A percentile compares a stretch with the other conserved stretches of the same genome.
phyloP scores from a whole-genome alignment of 2,329 filamentous ascomycete genomes.

The Arachnomyces sp. region DNA sequence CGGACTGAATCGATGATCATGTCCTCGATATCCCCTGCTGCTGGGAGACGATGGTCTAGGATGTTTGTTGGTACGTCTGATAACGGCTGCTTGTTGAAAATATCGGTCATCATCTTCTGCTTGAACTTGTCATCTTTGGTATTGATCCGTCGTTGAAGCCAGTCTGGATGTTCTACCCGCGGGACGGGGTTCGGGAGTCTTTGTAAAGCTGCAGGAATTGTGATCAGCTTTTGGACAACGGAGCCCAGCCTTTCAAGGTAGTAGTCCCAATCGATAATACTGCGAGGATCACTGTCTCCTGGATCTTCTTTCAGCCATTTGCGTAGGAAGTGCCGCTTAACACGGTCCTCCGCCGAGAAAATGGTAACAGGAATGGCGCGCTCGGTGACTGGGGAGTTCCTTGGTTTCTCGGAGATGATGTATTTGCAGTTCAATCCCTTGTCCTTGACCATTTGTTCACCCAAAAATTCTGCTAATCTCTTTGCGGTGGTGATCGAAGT shows the following conservation, averaged over 20 bases:
- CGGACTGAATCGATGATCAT: constrained; percentile 57
- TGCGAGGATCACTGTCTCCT: constrained; percentile 78
- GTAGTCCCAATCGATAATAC: constrained; percentile 92
- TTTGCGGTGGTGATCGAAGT: constrained; percentile 98
- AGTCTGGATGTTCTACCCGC: constrained; percentile 87
- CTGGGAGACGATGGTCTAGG: constrained; percentile 48
- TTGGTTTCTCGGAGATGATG: constrained; percentile 85
- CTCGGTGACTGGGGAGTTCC: constrained; percentile 86
- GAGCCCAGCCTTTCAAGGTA: constrained; percentile 93
- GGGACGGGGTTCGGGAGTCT: constrained; percentile 93
- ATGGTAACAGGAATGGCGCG: constrained; percentile 92
- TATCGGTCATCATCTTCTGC: constrained; percentile 95
- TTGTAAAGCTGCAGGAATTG: constrained; percentile 91
- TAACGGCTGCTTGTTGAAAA: constrained; percentile 64
- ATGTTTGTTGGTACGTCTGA: constrained; percentile 57
- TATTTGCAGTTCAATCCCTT: constrained; percentile 99
- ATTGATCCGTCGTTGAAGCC: constrained; percentile 88
- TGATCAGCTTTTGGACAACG: constrained; percentile 97
- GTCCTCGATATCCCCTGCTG: constrained; percentile 69
- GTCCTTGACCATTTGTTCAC: constrained; percentile 98
- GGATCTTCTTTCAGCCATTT: constrained; percentile 97
- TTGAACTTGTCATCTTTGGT: constrained; percentile 96
- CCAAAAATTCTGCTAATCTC: constrained; percentile 88
- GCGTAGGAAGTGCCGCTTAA: constrained; percentile 81
- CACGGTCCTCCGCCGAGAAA: constrained; percentile 82